Evolutionary conservation across 139 green algal genomes (phyloP).

Genomic region (Astrephomene gubernaculifera): DNA sequence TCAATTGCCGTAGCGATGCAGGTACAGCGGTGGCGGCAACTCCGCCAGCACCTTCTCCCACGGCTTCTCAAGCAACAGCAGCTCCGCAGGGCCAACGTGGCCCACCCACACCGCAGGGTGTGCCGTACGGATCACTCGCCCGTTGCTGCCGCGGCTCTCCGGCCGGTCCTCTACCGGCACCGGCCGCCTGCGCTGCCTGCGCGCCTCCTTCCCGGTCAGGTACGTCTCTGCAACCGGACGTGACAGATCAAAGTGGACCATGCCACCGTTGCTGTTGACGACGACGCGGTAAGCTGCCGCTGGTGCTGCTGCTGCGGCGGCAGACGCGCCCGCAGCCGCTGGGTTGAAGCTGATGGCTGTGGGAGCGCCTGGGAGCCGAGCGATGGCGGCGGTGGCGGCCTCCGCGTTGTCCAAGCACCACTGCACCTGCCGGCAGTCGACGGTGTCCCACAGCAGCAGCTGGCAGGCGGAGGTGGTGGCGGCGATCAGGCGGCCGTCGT

Average conservation of each 20-base stretch:
- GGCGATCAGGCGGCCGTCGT: slow-evolving; percentile 52
- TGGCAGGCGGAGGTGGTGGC: slow-evolving; percentile 31
- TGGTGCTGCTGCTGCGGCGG: neutral
- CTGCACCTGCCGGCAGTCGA: neutral
- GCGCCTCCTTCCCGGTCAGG: neutral
- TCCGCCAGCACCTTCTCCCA: slow-evolving; percentile 53
- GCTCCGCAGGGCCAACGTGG: slow-evolving; percentile 4
- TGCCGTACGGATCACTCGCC: slow-evolving; percentile 30
- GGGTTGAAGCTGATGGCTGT: slow-evolving; percentile 36
- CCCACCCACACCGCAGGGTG: slow-evolving; percentile 43
- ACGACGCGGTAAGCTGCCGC: slow-evolving; percentile 14
- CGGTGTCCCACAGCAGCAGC: slow-evolving; percentile 49
- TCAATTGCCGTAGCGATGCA: slow-evolving; percentile 49
- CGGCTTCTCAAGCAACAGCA: slow-evolving; percentile 57
- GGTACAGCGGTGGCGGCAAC: slow-evolving; percentile 50
- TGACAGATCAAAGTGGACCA: slow-evolving; percentile 48
- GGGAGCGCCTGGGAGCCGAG: slow-evolving; percentile 47
- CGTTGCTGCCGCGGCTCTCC: slow-evolving; percentile 40
- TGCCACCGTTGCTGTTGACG: slow-evolving; percentile 42
- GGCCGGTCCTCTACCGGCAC: slow-evolving; percentile 31
- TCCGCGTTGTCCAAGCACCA: slow-evolving; percentile 47
- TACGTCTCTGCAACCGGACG: neutral
- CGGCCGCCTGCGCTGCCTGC: neutral
- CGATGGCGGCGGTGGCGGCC: slow-evolving; percentile 30
- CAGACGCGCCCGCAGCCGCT: neutral